These are phyloP conservation scores for Leccinum obscurum DNA, from an alignment of 768 basidiomycete species.

Conservation along the genomic window DNA sequence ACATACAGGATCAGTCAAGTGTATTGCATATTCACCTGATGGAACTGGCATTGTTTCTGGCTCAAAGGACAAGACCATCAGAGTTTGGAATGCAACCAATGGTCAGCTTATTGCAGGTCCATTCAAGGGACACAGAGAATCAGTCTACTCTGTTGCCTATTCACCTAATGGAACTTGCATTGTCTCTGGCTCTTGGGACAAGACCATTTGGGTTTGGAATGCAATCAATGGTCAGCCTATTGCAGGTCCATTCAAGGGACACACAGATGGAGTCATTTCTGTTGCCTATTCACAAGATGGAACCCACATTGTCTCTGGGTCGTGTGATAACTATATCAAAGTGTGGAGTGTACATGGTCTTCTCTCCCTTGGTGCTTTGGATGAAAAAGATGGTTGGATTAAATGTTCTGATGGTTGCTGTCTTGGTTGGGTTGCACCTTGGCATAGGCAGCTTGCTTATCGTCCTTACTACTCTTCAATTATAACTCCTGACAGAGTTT, in stretches of 20 bases:
- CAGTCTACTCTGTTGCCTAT: too few relatives aligned
- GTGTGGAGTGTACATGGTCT: not conserved
- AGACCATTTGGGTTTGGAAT: too few relatives aligned
- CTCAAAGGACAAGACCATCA: too few relatives aligned
- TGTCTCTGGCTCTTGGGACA: too few relatives aligned
- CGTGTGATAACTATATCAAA: not conserved
- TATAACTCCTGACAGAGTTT: not conserved
- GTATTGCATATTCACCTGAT: too few relatives aligned
- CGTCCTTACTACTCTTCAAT: not conserved
- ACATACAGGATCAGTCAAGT: too few relatives aligned
- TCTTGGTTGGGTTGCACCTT: not conserved
- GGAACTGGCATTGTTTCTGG: too few relatives aligned
- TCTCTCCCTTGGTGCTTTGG: not conserved
- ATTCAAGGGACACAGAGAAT: too few relatives aligned
- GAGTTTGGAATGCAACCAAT: too few relatives aligned
- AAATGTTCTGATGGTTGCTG: not conserved
- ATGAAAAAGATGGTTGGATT: not conserved
- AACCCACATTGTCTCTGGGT: not conserved
- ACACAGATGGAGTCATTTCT: not conserved
- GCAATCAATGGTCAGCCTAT: too few relatives aligned
- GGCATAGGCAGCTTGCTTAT: not conserved
- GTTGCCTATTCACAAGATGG: not conserved
- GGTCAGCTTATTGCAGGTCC: too few relatives aligned
- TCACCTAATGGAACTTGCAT: too few relatives aligned
- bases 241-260: not conserved